Conservation (phyloP, 2,329 filamentous ascomycete genomes). For the Truncatella angustata region DNA sequence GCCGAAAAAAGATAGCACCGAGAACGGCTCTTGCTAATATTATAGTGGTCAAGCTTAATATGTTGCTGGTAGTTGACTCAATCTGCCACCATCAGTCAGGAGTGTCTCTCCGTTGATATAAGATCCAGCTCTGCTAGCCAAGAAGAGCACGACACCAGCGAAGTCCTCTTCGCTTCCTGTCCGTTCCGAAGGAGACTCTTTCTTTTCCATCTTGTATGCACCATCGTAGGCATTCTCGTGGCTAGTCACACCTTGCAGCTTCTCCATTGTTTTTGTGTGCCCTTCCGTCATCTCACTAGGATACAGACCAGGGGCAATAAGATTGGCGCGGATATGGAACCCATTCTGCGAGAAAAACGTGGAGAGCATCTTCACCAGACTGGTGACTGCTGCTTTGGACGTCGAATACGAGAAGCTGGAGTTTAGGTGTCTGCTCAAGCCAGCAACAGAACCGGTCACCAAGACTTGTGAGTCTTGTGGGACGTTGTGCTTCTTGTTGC, state of each 20-base stretch:
- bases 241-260: background rate
- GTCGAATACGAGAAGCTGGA: conserved; percentile 6
- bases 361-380: conserved; percentile 9
- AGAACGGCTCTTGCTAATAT: too few relatives aligned
- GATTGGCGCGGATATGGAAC: conserved; percentile 7
- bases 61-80: conserved; percentile 4
- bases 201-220: conserved; percentile 1
- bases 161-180: conserved; percentile 10
- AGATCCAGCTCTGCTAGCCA: conserved; percentile 3
- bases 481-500: conserved; percentile 6
- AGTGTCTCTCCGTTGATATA: conserved; percentile 7
- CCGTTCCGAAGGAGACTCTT: conserved; percentile 1
- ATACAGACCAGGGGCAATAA: conserved; percentile 9
- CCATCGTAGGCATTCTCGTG: conserved; percentile 1
- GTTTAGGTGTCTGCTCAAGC: conserved; percentile 4
- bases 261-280: background rate
- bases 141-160: conserved; percentile 5
- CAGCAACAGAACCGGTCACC: conserved; percentile 4
- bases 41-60: background rate
- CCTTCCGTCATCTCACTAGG: conserved; percentile 6
- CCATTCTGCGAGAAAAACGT: background rate
- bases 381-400: conserved; percentile 3
- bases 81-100: conserved; percentile 3
- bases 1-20: too few relatives aligned
- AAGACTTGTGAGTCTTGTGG: conserved; percentile 8